Conservation (phyloP, 1,139 yeast genomes). For the Yamadazyma conglobata region DNA sequence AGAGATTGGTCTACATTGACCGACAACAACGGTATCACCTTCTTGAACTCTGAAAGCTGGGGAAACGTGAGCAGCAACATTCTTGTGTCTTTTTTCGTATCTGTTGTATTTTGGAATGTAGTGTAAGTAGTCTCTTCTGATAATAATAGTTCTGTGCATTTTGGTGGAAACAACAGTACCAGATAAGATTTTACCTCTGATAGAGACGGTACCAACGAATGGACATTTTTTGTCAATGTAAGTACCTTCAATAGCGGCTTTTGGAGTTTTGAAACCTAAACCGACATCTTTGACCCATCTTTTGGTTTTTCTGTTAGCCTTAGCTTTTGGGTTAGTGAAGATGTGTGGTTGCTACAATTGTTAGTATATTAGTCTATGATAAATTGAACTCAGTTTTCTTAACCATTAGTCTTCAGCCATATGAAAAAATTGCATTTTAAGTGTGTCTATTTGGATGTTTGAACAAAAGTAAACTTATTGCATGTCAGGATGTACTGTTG, state of each 20-base stretch:
- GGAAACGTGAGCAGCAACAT: constrained; percentile 98
- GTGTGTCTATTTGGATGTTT: too few species aligned
- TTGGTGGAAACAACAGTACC: constrained; percentile 99
- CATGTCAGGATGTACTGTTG: too few species aligned
- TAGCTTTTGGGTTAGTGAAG: constrained; percentile 99
- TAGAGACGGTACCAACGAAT: constrained; percentile 92
- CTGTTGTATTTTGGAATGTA: constrained; percentile 99
- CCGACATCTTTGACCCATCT: constrained; percentile 99
- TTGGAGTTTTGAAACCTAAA: constrained; percentile 99
- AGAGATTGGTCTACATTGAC: constrained; percentile 99
- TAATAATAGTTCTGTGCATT: constrained; percentile 99
- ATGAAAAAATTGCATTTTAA: too few species aligned
- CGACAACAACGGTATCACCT: constrained; percentile 99
- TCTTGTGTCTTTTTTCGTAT: constrained; percentile 99
- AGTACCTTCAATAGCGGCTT: constrained; percentile 95
- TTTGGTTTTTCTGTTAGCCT: constrained; percentile 98
- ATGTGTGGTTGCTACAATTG: constrained; percentile 93
- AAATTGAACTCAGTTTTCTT: constrained; percentile 33
- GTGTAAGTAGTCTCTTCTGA: constrained; percentile 99
- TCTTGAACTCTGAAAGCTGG: constrained; percentile 99
- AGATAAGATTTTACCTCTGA: constrained; percentile 99
- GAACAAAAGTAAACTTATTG: too few species aligned
- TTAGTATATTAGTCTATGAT: constrained; percentile 35
- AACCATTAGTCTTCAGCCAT: constrained; percentile 24
- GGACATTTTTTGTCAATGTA: constrained; percentile 99